Evolutionary conservation across 306 rosid genomes (phyloP), one percentile per base, ranked within the genome.

Genomic region (Pyrus pyrifolia): DNA sequence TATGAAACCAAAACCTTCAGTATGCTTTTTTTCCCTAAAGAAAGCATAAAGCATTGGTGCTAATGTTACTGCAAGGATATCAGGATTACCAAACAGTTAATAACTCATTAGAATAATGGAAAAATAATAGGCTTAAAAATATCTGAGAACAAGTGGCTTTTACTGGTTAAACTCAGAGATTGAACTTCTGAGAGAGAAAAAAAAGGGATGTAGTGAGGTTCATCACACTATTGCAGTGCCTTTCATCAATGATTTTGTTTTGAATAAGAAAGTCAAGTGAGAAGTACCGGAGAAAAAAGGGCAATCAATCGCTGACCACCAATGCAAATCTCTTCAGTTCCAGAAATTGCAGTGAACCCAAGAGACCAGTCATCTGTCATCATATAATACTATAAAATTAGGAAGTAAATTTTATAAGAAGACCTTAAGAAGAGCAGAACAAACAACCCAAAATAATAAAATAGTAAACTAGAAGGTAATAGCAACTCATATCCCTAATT

Each of bases 291-390:
- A 44, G 97, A 91, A 79, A 73, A 91, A 75, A 93, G 73, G 70
- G 78, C 89, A 52, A 67, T 85, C 74, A 93, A 78, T 73, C 83
- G 84, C 81, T 93, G 92, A 79, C 88, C 97, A 66, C 91, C 84
- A 72, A 93, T 87, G 76, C 78, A 75, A 77, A 91, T 84, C 12
- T 88, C 88, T 87, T 91, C 97, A 71, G 52, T 80, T 80, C 97
- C 96, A 52, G 78, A 75, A 84, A 93, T 86, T 57, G 87, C 76
- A 77, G 89, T 87, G 78, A 80, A 86, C 68, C 89, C 85, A 22
- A 91, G 91, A 75, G 96, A 88, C 98, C 97, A 93, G 72, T 87
- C 91, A 83, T 81, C 98, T 91, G 86, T 73, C 40, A 74, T 64
- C 68, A 63, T 63, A 13, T 25, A 60, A 1, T 6, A 27, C 66